Evolutionary conservation across 2,329 filamentous ascomycete species (phyloP).

Genomic region (Sporothrix mexicana): DNA sequence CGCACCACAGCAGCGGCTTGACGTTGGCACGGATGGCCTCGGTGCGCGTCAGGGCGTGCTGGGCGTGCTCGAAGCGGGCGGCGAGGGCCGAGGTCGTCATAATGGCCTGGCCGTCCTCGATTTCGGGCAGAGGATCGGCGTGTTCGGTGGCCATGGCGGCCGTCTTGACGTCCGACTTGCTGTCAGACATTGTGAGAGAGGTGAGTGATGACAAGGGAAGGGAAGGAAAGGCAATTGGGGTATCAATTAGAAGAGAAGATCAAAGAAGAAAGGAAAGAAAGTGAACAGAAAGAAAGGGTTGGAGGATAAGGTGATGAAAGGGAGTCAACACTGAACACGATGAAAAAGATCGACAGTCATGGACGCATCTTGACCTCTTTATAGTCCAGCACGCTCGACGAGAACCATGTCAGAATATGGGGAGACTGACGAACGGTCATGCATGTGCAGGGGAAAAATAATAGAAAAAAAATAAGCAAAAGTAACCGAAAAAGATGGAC

Average conservation of each 20-base stretch:
- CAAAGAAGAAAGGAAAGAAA: neutral
- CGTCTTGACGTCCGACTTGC: neutral
- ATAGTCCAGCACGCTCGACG: constrained; percentile 7
- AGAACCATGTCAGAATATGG: neutral
- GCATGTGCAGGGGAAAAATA: constrained; percentile 8
- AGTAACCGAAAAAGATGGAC: neutral
- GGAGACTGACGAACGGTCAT: constrained; percentile 4
- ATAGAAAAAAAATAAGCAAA: constrained; percentile 6
- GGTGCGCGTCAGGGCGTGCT: constrained; percentile 20
- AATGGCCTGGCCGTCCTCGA: constrained; percentile 22
- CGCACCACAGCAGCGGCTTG: constrained; percentile 27
- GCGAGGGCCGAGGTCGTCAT: constrained; percentile 14
- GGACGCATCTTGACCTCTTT: constrained; percentile 38
- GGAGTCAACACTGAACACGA: constrained; percentile 58
- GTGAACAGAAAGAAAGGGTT: neutral
- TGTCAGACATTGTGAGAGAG: constrained; percentile 41
- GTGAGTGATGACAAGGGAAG: neutral
- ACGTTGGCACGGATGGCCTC: constrained; percentile 17
- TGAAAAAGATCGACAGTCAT: constrained; percentile 39
- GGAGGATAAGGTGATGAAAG: constrained; percentile 64
- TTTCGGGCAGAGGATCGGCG: constrained; percentile 1
- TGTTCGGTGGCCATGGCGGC: neutral
- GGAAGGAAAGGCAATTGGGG: neutral
- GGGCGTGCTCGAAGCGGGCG: constrained; percentile 23
- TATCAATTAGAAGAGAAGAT: neutral